Evolutionary conservation across 495 filamentous ascomycete species (phyloP).

Genomic region (Articulospora tetracladia): DNA sequence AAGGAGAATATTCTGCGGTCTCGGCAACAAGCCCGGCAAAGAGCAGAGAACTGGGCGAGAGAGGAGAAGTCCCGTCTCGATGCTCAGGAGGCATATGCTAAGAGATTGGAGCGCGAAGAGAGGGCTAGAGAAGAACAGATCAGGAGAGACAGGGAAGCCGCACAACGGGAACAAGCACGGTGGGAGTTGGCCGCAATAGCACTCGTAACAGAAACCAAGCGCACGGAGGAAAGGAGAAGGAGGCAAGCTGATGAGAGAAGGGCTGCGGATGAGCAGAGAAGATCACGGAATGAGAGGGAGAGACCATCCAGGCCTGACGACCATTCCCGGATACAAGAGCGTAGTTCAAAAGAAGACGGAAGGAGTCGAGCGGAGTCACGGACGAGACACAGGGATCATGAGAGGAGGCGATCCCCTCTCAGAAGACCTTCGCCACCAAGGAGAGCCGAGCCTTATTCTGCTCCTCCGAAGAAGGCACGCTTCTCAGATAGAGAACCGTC

Average conservation of each 20-base stretch:
- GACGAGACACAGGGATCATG: neutral
- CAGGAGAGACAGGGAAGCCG: slow-evolving; percentile 3
- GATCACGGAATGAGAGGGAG: neutral
- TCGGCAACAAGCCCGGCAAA: neutral
- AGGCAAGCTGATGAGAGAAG: neutral
- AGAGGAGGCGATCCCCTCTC: neutral
- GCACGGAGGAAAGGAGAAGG: neutral
- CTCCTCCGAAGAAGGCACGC: neutral
- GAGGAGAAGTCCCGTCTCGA: slow-evolving; percentile 3
- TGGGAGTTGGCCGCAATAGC: slow-evolving; percentile 1
- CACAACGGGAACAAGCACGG: neutral
- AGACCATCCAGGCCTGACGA: neutral
- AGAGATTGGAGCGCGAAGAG: neutral
- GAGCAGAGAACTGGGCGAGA: slow-evolving; percentile 1
- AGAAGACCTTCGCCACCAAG: neutral
- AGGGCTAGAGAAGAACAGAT: neutral
- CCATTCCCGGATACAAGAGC: neutral
- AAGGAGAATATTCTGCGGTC: neutral
- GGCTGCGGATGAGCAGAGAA: neutral
- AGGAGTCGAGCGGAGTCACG: neutral
- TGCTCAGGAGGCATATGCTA: neutral
- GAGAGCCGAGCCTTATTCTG: neutral
- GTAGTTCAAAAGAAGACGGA: neutral
- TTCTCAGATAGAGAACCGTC: neutral
- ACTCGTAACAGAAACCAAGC: neutral